A percentile compares a stretch with the other conserved stretches of the same genome.
These are phyloP conservation scores for Mycogone perniciosa DNA, from an alignment of 2,329 filamentous ascomycete genomes.

Conservation along the genomic window DNA sequence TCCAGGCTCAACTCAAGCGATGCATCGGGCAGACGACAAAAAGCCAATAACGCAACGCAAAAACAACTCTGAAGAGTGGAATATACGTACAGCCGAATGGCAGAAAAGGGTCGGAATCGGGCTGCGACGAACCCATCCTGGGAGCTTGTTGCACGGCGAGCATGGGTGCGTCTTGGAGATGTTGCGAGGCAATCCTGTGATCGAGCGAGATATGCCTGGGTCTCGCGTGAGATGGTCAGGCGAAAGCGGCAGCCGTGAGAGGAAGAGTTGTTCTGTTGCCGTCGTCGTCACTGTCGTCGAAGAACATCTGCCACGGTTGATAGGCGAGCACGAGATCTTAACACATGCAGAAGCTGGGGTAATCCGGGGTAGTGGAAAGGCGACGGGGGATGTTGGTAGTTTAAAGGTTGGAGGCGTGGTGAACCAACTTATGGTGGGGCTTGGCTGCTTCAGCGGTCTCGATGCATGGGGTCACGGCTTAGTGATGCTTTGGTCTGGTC, in stretches of 20 bases:
- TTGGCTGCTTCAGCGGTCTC: constrained; percentile 1
- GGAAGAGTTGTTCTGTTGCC: background rate
- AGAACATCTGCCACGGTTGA: constrained; percentile 5
- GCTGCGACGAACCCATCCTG: constrained; percentile 55
- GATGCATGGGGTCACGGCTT: constrained; percentile 9
- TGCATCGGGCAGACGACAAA: background rate
- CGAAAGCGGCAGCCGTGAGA: constrained; percentile 1
- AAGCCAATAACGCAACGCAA: background rate
- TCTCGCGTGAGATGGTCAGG: background rate
- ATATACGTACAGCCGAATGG: constrained; percentile 61
- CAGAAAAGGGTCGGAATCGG: constrained; percentile 45
- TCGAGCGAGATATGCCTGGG: background rate
- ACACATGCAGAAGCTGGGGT: constrained; percentile 15
- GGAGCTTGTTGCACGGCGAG: constrained; percentile 47
- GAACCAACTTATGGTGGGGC: constrained; percentile 12
- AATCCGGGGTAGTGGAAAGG: constrained; percentile 18
- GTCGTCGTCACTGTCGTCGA: background rate
- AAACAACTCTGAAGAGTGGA: constrained; percentile 9
- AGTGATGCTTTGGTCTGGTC: background rate
- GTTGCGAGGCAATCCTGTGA: background rate
- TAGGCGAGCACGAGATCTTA: constrained; percentile 10
- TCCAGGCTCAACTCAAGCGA: background rate
- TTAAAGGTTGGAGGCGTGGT: constrained; percentile 11
- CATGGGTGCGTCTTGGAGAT: constrained; percentile 42
- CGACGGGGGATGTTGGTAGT: constrained; percentile 5